Evolutionary conservation across 139 green algal genomes (phyloP).

Genomic region (Eudorina sp.): DNA sequence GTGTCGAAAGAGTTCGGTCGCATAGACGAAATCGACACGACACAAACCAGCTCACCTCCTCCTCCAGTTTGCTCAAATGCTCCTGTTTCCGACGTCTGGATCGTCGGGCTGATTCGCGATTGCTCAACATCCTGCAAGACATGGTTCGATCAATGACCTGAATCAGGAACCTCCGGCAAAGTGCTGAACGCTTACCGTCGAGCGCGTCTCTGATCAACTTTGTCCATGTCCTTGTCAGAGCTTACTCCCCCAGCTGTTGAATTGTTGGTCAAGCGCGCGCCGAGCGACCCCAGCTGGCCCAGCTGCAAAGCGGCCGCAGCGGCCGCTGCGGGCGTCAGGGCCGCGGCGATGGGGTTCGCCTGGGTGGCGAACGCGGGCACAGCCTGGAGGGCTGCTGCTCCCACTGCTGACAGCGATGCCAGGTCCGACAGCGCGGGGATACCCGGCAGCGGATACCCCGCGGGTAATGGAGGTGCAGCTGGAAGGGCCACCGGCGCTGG

Average conservation of each 20-base stretch:
- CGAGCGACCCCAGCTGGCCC: conserved; percentile 37
- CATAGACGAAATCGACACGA: too few species aligned
- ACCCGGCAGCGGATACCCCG: conserved; percentile 5
- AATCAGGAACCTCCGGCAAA: neutral
- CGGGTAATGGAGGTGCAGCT: conserved; percentile 1
- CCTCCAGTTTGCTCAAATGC: conserved; percentile 85
- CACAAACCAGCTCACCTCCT: conserved; percentile 60
- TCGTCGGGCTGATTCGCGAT: conserved; percentile 89
- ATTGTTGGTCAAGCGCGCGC: neutral
- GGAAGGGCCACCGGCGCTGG: conserved; percentile 18
- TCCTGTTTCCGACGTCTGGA: conserved; percentile 90
- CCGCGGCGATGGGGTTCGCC: conserved; percentile 6
- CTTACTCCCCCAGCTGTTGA: neutral
- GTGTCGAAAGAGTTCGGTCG: too few species aligned
- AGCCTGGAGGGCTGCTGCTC: conserved; percentile 25
- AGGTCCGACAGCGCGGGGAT: conserved; percentile 37
- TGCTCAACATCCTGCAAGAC: conserved; percentile 86
- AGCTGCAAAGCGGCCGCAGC: conserved; percentile 57
- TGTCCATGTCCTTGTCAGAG: conserved; percentile 45
- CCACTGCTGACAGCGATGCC: conserved; percentile 40
- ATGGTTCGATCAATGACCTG: neutral
- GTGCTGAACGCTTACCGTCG: conserved; percentile 27
- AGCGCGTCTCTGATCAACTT: conserved; percentile 29
- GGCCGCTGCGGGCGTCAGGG: conserved; percentile 35
- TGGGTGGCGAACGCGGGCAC: neutral